Evolutionary conservation across 768 basidiomycete species (phyloP).

Genomic region (Hericium coralloides): DNA sequence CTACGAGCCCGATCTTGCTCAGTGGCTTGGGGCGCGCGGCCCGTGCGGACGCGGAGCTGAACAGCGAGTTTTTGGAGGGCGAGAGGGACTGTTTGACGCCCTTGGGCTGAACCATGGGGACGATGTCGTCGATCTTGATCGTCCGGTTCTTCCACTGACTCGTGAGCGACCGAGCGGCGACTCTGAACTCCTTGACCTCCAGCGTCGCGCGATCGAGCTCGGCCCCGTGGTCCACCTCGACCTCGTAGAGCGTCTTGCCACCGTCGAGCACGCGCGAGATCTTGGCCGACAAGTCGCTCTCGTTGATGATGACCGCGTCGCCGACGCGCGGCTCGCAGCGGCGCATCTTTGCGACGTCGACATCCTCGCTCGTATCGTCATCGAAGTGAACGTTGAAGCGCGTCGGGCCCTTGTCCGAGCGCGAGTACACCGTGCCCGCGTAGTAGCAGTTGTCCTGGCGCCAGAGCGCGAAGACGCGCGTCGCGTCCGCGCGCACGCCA

Average conservation of each 20-base stretch:
- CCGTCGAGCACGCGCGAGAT: constrained; percentile 26
- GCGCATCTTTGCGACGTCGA: constrained; percentile 48
- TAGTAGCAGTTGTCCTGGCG: constrained; percentile 51
- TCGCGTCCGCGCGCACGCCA: constrained; percentile 22
- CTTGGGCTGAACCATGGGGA: constrained; percentile 32
- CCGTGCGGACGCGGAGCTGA: constrained; percentile 26
- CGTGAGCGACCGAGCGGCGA: constrained; percentile 42
- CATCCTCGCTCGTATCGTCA: constrained; percentile 39
- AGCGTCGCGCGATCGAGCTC: constrained; percentile 21
- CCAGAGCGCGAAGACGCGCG: constrained; percentile 69
- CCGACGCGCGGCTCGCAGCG: constrained; percentile 38
- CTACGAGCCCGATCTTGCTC: constrained; percentile 46
- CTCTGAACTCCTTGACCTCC: constrained; percentile 31
- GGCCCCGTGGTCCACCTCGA: constrained; percentile 28
- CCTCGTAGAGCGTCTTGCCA: constrained; percentile 7
- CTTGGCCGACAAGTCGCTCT: constrained; percentile 18
- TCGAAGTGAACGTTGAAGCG: constrained; percentile 56
- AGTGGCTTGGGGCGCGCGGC: constrained; percentile 20
- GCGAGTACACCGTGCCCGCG: constrained; percentile 43
- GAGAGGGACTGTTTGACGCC: constrained; percentile 31
- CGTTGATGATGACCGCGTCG: constrained; percentile 43
- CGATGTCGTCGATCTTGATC: constrained; percentile 33
- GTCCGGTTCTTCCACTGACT: constrained; percentile 46
- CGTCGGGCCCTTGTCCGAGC: constrained; percentile 16
- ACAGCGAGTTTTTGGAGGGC: constrained; percentile 38